Conservation (phyloP, 176 grass and related monocot species). For the Phragmites australis region DNA sequence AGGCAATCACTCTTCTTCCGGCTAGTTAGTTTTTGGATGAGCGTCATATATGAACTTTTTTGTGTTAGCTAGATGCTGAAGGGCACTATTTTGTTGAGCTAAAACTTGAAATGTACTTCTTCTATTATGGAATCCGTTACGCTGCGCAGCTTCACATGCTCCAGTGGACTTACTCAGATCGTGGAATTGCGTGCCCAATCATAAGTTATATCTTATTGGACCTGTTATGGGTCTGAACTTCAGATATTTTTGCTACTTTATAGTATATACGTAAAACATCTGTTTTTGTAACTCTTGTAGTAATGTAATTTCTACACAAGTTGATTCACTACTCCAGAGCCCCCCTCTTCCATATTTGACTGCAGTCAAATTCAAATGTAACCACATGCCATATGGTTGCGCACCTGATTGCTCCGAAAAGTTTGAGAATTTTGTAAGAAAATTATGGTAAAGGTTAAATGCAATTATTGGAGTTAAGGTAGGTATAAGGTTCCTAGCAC, state of each 20-base stretch:
- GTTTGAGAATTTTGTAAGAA: not conserved
- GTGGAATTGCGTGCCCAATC: not conserved
- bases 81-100: not conserved
- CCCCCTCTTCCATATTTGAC: not conserved
- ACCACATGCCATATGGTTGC: not conserved
- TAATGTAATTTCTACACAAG: not conserved
- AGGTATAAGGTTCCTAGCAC: not conserved
- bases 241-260: not conserved
- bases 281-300: not conserved
- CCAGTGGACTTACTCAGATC: not conserved
- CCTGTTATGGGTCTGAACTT: not conserved
- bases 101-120: not conserved
- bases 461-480: not conserved
- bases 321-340: not conserved
- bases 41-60: not conserved
- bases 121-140: not conserved
- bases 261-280: not conserved
- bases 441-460: not conserved
- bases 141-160: not conserved
- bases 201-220: not conserved
- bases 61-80: not conserved
- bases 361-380: conserved; percentile 4
- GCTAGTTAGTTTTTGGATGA: not conserved
- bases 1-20: not conserved
- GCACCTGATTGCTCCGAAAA: not conserved